Conservation (phyloP, 2,329 filamentous ascomycete genomes). For the Aspergillus jensenii region DNA sequence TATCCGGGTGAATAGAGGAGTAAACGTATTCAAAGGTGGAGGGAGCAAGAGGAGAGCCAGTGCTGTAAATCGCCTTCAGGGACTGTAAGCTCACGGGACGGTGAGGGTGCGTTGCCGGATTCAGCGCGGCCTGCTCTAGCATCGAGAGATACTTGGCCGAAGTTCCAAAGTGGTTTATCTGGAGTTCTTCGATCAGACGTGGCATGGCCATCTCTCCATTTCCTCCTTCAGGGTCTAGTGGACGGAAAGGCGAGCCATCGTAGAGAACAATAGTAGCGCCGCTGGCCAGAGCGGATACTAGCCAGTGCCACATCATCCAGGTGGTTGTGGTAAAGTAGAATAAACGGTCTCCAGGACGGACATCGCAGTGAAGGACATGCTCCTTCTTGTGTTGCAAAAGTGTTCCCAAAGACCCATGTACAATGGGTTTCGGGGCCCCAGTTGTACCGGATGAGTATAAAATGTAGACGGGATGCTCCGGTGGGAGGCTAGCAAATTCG, state of each 20-base stretch:
- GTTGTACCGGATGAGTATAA: slow-evolving; percentile 94
- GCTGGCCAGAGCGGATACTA: slow-evolving; percentile 78
- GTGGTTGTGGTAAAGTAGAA: slow-evolving; percentile 95
- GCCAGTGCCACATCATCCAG: slow-evolving; percentile 99
- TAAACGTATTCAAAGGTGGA: slow-evolving; percentile 94
- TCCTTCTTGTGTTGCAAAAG: slow-evolving; percentile 97
- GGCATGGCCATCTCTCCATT: slow-evolving; percentile 80
- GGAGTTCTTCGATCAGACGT: slow-evolving; percentile 73
- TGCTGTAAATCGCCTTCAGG: slow-evolving; percentile 87
- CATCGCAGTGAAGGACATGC: slow-evolving; percentile 81
- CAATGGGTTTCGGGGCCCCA: slow-evolving; percentile 83
- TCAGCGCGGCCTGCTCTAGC: slow-evolving; percentile 74
- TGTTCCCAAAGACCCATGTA: slow-evolving; percentile 87
- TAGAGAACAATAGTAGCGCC: slow-evolving; percentile 85
- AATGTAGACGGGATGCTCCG: slow-evolving; percentile 89
- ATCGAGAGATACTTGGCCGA: slow-evolving; percentile 91
- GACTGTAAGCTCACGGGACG: slow-evolving; percentile 42
- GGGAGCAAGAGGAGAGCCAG: slow-evolving; percentile 85
- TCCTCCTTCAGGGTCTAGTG: slow-evolving; percentile 53
- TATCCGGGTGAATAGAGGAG: slow-evolving; percentile 70
- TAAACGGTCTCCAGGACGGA: slow-evolving; percentile 69
- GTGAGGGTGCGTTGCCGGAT: slow-evolving; percentile 55
- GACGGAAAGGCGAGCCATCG: slow-evolving; percentile 86
- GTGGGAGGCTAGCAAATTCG: slow-evolving; percentile 72
- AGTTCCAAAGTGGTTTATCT: slow-evolving; percentile 91